Evolutionary conservation across 768 basidiomycete genomes (phyloP).

Genomic region (Phylloporus sp.): DNA sequence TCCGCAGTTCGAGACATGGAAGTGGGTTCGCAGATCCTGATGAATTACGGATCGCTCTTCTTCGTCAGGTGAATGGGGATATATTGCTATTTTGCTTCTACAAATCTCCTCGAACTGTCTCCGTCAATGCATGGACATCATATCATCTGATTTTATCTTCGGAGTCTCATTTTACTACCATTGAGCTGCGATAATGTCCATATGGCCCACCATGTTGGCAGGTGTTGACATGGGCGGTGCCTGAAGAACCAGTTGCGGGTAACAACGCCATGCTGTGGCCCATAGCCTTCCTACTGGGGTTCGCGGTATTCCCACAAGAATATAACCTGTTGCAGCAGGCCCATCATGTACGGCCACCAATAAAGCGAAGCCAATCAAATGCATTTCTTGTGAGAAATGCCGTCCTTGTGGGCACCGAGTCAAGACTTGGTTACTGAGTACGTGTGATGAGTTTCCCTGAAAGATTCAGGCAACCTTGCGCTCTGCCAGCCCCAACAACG

Average conservation of each 20-base stretch:
- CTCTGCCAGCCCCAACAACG: too few species aligned
- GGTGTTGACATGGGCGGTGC: not conserved
- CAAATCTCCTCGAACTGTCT: not conserved
- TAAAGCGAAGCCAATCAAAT: not conserved
- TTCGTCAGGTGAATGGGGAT: slow-evolving; percentile 26
- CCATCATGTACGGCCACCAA: not conserved
- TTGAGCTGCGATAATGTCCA: not conserved
- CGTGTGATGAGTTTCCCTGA: too few species aligned
- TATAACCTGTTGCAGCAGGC: not conserved
- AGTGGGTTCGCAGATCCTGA: slow-evolving; percentile 46
- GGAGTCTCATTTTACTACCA: not conserved
- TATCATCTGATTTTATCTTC: slow-evolving; percentile 2
- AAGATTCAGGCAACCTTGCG: too few species aligned
- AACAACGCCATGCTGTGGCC: not conserved
- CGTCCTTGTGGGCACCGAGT: too few species aligned
- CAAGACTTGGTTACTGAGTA: too few species aligned
- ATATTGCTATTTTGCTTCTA: not conserved
- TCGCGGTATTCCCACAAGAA: too few species aligned
- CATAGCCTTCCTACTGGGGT: not conserved
- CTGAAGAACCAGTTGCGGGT: not conserved
- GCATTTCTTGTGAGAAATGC: too few species aligned
- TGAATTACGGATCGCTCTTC: slow-evolving; percentile 54
- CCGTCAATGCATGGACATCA: not conserved
- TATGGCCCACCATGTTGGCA: not conserved
- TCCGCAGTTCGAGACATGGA: slow-evolving; percentile 35